Base-by-base conservation (phyloP, 352 stramenopile species). In the Phytopythium litorale region DNA sequence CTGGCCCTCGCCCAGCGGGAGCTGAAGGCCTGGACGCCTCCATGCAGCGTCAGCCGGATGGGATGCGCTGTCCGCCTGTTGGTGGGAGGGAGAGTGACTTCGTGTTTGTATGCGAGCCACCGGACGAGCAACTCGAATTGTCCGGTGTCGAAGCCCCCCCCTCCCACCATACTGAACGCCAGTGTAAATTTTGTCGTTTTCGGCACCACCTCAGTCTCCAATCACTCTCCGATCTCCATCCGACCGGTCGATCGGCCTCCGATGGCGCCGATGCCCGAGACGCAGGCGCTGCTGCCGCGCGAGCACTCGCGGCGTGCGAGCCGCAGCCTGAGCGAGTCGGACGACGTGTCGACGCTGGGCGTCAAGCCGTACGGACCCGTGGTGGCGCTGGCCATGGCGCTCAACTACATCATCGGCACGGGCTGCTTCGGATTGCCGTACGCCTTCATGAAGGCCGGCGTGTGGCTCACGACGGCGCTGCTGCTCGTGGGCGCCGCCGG, bases 351-450 rank as follows among this genome's bases (percentile, higher is more conserved):
- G n/a, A 63, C 72, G 33, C 73, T 70, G 63, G 68, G 71, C 54
- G 77, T 94, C 40, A 87, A 87, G 68, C 80, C 86, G 3, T 94
- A 92, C 70, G 78, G 82, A 0, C 72, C 81, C 30, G 65, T 64
- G 12, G 78, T 94, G 62, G 80, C 86, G 57, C 65, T 92, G 48
- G 86, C 86, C 56, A 92, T 94, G 84, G 75, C 81, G 53, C 78
- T 94, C 68, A 94, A 94, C 68, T 94, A 90, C 65, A 79, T 94
- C 50, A 91, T 94, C 63, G 86, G 86, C 68, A 94, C 86, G 52
- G 86, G 86, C 64, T 92, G 83, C 75, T 94, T 94, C 69, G 86
- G 86, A 1, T 68, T 94, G 35, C 86, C 86, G 13, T 92, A 78
- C 63, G 86, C 86, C 18, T 94, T 94, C 70, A 81, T 79, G 68